Evolutionary conservation across 805 yeast species (phyloP).

Genomic region (Saturnispora silvae): DNA sequence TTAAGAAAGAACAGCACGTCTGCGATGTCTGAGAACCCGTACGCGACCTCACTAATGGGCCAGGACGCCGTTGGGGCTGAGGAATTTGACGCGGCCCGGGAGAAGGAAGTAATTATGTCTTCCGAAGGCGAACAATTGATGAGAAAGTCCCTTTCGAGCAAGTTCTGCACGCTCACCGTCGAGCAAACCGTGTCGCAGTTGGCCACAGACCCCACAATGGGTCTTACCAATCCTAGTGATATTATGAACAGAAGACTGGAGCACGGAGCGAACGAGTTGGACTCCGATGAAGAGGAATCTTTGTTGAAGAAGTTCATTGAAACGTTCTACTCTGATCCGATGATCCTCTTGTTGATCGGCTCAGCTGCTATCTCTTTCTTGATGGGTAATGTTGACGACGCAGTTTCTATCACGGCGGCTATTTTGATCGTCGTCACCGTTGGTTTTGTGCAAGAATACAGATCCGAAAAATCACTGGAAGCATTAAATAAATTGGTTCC

Average conservation of each 20-base stretch:
- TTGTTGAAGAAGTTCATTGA: slow-evolving; percentile 61
- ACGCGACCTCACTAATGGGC: slow-evolving; percentile 8
- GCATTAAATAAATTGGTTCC: slow-evolving; percentile 92
- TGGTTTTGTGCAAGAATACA: slow-evolving; percentile 94
- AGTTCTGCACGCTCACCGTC: slow-evolving; percentile 48
- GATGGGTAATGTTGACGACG: slow-evolving; percentile 96
- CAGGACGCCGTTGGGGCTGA: slow-evolving; percentile 6
- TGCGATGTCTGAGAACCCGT: slow-evolving; percentile 14
- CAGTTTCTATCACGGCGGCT: slow-evolving; percentile 87
- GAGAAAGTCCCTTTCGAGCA: slow-evolving; percentile 34
- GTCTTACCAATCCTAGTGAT: slow-evolving; percentile 62
- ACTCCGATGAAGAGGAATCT: slow-evolving; percentile 66
- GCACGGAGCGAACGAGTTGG: slow-evolving; percentile 76
- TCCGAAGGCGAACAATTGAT: slow-evolving; percentile 13
- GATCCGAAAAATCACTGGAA: slow-evolving; percentile 89
- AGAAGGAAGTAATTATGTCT: slow-evolving; percentile 10
- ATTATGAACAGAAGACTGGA: slow-evolving; percentile 57
- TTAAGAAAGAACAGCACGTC: slow-evolving; percentile 1
- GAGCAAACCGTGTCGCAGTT: slow-evolving; percentile 58
- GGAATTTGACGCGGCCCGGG: slow-evolving; percentile 10
- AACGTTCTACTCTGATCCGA: slow-evolving; percentile 83
- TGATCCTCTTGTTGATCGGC: slow-evolving; percentile 78
- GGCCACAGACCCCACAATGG: slow-evolving; percentile 47
- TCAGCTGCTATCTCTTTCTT: slow-evolving; percentile 79
- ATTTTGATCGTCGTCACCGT: slow-evolving; percentile 89